Percentiles rank a stretch among this genome's conserved stretches.
phyloP scores from a whole-genome alignment of 768 basidiomycete genomes.

The Panaeolus cyanescens region DNA sequence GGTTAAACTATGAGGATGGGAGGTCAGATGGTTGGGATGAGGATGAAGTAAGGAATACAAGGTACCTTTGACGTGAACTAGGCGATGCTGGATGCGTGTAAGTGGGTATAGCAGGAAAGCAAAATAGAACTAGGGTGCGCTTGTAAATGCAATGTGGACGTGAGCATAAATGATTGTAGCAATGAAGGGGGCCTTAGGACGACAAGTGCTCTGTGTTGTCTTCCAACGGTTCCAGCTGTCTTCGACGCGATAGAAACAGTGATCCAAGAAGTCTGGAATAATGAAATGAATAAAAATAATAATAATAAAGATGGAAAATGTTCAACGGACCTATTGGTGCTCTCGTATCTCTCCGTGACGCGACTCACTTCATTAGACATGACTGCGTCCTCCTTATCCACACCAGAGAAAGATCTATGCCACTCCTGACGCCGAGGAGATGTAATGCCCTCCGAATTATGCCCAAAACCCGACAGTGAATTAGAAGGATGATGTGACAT shows the following conservation, averaged over 20 bases:
- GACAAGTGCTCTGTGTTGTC: slow-evolving; percentile 10
- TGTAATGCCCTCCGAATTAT: neutral
- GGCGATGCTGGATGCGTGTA: too few species aligned
- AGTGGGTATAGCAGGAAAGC: too few species aligned
- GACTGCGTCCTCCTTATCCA: neutral
- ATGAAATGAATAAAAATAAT: slow-evolving; percentile 1
- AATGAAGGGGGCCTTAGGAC: neutral
- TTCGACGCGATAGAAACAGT: slow-evolving; percentile 64
- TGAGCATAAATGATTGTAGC: neutral
- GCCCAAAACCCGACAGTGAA: neutral
- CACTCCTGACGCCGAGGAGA: slow-evolving; percentile 6
- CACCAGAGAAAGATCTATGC: slow-evolving; percentile 9
- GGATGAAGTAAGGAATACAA: too few species aligned
- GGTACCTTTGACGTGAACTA: too few species aligned
- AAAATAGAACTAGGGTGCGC: neutral
- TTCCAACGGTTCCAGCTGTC: slow-evolving; percentile 19
- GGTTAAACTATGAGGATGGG: neutral
- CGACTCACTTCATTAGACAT: slow-evolving; percentile 38
- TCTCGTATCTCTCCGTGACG: slow-evolving; percentile 63
- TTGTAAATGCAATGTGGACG: slow-evolving; percentile 4
- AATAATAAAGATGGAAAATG: slow-evolving; percentile 5
- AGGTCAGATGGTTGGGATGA: neutral
- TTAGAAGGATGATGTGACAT: neutral
- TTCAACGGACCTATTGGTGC: slow-evolving; percentile 55
- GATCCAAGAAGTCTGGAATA: slow-evolving; percentile 58